phyloP scores from a whole-genome alignment of 345 rosid genomes.

The Citrus mangshanensis region DNA sequence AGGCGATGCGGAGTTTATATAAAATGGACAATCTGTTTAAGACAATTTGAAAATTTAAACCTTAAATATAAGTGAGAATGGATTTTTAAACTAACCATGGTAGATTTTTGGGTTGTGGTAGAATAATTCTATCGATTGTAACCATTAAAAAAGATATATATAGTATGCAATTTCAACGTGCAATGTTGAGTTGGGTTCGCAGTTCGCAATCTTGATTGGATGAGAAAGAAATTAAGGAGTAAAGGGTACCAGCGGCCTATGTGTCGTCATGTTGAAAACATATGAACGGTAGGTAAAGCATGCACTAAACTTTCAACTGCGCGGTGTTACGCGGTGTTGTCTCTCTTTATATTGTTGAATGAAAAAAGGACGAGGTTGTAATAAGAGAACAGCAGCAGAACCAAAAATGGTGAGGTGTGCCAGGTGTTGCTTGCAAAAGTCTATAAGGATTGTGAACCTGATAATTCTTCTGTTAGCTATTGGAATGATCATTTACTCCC shows the following conservation, averaged over 20 bases:
- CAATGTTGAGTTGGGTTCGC: no score
- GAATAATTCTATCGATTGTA: no score
- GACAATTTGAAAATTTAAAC: not conserved
- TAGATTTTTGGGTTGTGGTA: no score
- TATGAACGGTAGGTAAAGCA: not conserved
- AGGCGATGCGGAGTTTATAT: not conserved
- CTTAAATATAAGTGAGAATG: no score
- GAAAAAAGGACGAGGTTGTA: not conserved
- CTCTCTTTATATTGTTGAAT: not conserved
- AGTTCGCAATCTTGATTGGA: no score
- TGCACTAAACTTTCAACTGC: not conserved
- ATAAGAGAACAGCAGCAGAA: not conserved
- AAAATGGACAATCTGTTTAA: not conserved
- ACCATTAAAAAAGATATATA: no score
- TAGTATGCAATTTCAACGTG: no score
- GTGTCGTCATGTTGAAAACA: no score
- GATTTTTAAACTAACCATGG: no score
- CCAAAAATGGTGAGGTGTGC: slow-evolving; percentile 35
- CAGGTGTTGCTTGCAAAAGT: slow-evolving; percentile 35
- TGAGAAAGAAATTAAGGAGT: no score
- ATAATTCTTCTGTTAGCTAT: slow-evolving; percentile 31
- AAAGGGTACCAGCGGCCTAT: not conserved
- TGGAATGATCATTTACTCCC: slow-evolving; percentile 44
- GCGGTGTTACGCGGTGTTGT: no score
- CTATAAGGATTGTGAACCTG: slow-evolving; percentile 30